A percentile compares a stretch with the other conserved stretches of the same genome.
Conservation (phyloP, 2,329 filamentous ascomycete genomes). For the Xylariales sp. region DNA sequence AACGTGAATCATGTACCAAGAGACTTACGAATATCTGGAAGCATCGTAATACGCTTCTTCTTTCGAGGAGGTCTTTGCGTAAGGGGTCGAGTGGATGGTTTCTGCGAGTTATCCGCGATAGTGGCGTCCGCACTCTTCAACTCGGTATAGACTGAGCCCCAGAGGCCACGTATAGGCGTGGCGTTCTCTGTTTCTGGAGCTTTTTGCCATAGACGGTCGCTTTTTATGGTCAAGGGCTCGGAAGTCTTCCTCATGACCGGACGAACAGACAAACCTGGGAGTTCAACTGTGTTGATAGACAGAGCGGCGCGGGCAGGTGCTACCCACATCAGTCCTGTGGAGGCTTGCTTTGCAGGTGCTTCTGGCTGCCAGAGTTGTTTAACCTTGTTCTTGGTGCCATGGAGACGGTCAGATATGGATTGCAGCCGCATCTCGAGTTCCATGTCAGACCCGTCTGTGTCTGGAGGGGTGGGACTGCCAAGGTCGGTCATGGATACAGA, state of each 20-base stretch:
- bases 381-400: slow-evolving; percentile 5
- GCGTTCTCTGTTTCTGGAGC: slow-evolving; percentile 3
- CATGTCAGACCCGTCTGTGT: slow-evolving; percentile 44
- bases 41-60: slow-evolving; percentile 51
- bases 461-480: slow-evolving; percentile 50
- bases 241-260: slow-evolving; percentile 27
- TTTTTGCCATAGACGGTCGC: slow-evolving; percentile 34
- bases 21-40: slow-evolving; percentile 50
- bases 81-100: slow-evolving; percentile 33
- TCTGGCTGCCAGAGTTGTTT: slow-evolving; percentile 17
- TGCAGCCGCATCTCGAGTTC: slow-evolving; percentile 21
- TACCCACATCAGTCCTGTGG: slow-evolving; percentile 17
- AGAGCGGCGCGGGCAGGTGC: slow-evolving; percentile 6
- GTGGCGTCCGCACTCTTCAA: too few species aligned
- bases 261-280: slow-evolving; percentile 29
- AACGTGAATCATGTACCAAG: neutral
- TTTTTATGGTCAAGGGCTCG: slow-evolving; percentile 30
- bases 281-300: slow-evolving; percentile 8
- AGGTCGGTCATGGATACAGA: slow-evolving; percentile 34
- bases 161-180: slow-evolving; percentile 13
- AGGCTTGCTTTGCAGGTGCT: slow-evolving; percentile 5
- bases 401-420: slow-evolving; percentile 5
- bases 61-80: slow-evolving; percentile 51
- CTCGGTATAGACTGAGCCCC: too few species aligned
- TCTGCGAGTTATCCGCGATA: slow-evolving; percentile 12